phyloP scores from a whole-genome alignment of 2,329 filamentous ascomycete genomes.

The Aspergillus phoenicis region DNA sequence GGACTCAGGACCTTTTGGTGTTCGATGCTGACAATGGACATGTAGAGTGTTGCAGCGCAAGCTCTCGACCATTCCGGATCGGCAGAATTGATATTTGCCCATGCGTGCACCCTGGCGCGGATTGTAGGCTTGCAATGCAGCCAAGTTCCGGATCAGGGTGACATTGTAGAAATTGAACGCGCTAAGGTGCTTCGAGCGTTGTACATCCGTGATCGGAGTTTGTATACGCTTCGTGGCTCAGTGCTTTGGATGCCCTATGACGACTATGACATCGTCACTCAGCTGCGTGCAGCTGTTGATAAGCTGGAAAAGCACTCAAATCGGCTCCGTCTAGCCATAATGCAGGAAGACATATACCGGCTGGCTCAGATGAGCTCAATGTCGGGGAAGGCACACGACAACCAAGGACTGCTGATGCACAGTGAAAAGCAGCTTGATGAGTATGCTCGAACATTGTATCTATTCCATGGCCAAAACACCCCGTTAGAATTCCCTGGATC shows the following conservation, averaged over 20 bases:
- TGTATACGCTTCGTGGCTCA: constrained; percentile 4
- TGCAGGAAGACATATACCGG: constrained; percentile 7
- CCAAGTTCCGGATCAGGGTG: not conserved
- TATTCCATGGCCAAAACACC: not conserved
- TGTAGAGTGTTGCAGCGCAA: constrained; percentile 12
- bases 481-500: not conserved
- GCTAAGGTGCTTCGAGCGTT: constrained; percentile 8
- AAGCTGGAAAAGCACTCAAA: not conserved
- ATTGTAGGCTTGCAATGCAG: not conserved
- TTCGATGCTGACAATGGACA: too few species aligned
- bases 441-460: not conserved
- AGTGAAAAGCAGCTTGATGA: constrained; percentile 6
- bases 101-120: constrained; percentile 11
- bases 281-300: not conserved
- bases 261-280: not conserved
- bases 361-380: not conserved
- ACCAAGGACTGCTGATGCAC: not conserved
- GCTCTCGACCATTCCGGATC: constrained; percentile 5
- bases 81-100: constrained; percentile 12
- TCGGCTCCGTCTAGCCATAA: not conserved
- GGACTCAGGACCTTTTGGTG: too few species aligned
- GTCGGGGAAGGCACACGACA: not conserved
- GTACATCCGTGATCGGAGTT: constrained; percentile 5
- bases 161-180: not conserved
- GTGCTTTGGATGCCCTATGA: constrained; percentile 5